These are phyloP conservation scores for Paecilomyces fulvus DNA, from an alignment of 2,329 filamentous ascomycete genomes.

Conservation along the genomic window DNA sequence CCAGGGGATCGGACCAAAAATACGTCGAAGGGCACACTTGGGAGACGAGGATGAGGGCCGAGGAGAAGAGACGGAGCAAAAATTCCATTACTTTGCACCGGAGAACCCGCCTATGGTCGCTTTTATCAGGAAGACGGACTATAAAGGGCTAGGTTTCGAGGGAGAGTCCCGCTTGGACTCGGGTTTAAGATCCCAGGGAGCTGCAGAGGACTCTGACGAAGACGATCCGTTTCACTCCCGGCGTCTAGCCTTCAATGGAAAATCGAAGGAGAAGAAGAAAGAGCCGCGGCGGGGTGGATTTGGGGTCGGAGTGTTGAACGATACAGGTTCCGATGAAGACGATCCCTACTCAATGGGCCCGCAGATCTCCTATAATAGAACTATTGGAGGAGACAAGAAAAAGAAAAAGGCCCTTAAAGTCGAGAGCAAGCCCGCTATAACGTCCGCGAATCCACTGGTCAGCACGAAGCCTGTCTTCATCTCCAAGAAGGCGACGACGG, in stretches of 20 bases:
- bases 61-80: conserved; percentile 27
- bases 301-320: conserved; percentile 82
- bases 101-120: conserved; percentile 61
- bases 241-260: conserved; percentile 22
- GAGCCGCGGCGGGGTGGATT: conserved; percentile 56
- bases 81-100: conserved; percentile 73
- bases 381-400: conserved; percentile 73
- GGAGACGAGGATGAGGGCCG: conserved; percentile 39
- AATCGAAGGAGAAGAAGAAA: conserved; percentile 49
- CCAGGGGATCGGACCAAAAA: conserved; percentile 83
- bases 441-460: conserved; percentile 55
- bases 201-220: conserved; percentile 21
- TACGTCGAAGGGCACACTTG: conserved; percentile 64
- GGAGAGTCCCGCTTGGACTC: conserved; percentile 28
- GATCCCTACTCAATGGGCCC: conserved; percentile 90
- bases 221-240: conserved; percentile 29
- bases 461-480: conserved; percentile 65
- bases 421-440: conserved; percentile 31
- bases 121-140: conserved; percentile 37
- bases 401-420: conserved; percentile 48
- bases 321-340: conserved; percentile 90
- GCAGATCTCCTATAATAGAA: conserved; percentile 75
- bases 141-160: conserved; percentile 40
- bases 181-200: conserved; percentile 8
- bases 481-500: conserved; percentile 51